These are phyloP conservation scores for Elsinoe ampelina DNA, from an alignment of 2,329 filamentous ascomycete species.

Conservation along the genomic window DNA sequence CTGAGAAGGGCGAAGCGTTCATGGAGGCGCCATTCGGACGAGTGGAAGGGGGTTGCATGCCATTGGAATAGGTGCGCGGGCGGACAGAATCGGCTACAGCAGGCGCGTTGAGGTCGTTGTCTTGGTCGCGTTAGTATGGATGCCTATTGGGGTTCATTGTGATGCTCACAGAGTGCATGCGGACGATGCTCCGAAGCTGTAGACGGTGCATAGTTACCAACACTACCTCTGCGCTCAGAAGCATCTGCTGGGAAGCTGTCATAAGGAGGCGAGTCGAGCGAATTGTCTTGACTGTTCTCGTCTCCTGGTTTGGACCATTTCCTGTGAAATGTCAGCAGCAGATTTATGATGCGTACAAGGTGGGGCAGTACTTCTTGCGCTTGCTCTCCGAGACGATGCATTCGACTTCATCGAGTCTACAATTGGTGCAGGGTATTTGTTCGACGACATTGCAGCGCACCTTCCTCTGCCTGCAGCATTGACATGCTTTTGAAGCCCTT, in stretches of 20 bases:
- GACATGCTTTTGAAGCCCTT: constrained; percentile 83
- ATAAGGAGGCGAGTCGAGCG: constrained; percentile 1
- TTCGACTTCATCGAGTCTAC: constrained; percentile 68
- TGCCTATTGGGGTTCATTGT: no score
- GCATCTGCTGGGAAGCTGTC: constrained; percentile 6
- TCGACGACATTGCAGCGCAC: constrained; percentile 92
- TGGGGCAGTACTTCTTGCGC: constrained; percentile 65
- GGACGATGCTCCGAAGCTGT: constrained; percentile 43
- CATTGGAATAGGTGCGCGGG: constrained; percentile 16
- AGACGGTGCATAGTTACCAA: neutral
- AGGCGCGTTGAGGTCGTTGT: constrained; percentile 6
- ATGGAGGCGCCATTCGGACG: constrained; percentile 11
- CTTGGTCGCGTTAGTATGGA: neutral
- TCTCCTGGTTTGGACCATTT: constrained; percentile 26
- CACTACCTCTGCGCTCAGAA: neutral
- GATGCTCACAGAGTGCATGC: constrained; percentile 52
- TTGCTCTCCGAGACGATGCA: constrained; percentile 64
- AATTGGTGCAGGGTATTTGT: constrained; percentile 77
- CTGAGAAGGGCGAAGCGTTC: neutral
- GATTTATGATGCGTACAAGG: neutral
- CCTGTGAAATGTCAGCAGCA: constrained; percentile 18
- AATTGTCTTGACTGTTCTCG: constrained; percentile 12
- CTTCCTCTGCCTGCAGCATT: constrained; percentile 79
- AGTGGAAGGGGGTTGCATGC: constrained; percentile 22
- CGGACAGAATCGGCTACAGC: neutral